These are phyloP conservation scores for Sordariomycetes sp. DNA, from an alignment of 2,329 filamentous ascomycete genomes.

Conservation along the genomic window DNA sequence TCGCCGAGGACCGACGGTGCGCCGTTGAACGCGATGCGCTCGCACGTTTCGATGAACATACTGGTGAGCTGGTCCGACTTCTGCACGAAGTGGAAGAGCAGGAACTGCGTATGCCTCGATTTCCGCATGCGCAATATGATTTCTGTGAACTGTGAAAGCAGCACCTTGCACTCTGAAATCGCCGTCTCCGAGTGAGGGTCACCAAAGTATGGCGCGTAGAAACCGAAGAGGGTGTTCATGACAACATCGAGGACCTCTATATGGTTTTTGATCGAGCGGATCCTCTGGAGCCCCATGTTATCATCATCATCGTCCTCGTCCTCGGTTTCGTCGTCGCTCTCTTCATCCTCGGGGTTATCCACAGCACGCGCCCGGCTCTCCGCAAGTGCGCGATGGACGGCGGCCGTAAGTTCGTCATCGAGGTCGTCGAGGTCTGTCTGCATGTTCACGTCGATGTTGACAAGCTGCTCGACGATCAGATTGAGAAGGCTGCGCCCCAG, in stretches of 20 bases:
- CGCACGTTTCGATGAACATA: conserved; percentile 38
- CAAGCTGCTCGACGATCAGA: conserved; percentile 70
- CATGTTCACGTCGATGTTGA: conserved; percentile 92
- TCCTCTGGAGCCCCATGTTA: conserved; percentile 27
- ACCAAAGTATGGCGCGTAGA: conserved; percentile 63
- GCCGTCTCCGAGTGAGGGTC: conserved; percentile 56
- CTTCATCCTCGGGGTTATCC: conserved; percentile 43
- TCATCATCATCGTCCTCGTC: conserved; percentile 54
- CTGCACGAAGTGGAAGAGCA: conserved; percentile 92
- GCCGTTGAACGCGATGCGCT: conserved; percentile 28
- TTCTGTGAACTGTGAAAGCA: conserved; percentile 75
- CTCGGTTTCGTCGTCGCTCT: conserved; percentile 59
- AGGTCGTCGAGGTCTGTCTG: conserved; percentile 87
- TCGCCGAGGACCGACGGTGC: conserved; percentile 65
- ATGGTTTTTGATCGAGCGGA: conserved; percentile 64
- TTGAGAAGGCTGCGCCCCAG: conserved; percentile 70
- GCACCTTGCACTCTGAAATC: conserved; percentile 60
- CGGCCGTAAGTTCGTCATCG: conserved; percentile 74
- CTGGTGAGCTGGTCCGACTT: conserved; percentile 63
- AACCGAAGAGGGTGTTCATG: conserved; percentile 74
- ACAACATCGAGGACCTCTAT: conserved; percentile 86
- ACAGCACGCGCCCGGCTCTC: conserved; percentile 17
- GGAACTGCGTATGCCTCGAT: conserved; percentile 86
- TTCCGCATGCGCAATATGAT: conserved; percentile 85
- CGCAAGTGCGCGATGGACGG: conserved; percentile 43